These are phyloP conservation scores for Vigna angularis DNA, from an alignment of 306 rosid species.

Conservation along the genomic window DNA sequence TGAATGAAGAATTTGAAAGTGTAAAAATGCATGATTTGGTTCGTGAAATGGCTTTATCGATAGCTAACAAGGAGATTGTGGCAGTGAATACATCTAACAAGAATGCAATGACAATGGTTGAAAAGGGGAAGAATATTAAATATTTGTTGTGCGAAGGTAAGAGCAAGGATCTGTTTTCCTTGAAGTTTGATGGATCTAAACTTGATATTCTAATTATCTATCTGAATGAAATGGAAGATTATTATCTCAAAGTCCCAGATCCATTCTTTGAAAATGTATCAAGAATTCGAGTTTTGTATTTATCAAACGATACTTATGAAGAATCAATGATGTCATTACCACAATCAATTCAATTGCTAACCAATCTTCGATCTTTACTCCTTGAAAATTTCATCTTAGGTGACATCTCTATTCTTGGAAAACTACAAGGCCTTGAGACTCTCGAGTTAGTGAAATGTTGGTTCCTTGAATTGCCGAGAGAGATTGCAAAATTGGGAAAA, in stretches of 20 bases:
- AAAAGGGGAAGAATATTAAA: neutral
- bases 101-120: neutral
- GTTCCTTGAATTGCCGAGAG: neutral
- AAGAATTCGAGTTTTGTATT: neutral
- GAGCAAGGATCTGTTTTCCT: neutral
- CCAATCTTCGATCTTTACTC: neutral
- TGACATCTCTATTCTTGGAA: constrained; percentile 30
- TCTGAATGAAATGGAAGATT: neutral
- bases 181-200: neutral
- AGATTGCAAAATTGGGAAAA: neutral
- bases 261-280: neutral
- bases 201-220: neutral
- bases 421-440: neutral
- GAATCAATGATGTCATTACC: neutral
- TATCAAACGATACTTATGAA: neutral
- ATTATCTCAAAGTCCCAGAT: too few species aligned
- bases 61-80: neutral
- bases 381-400: rapidly evolving
- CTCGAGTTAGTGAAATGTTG: neutral
- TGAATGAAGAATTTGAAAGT: neutral
- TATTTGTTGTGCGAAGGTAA: neutral
- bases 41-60: constrained; percentile 17
- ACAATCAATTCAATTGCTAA: neutral
- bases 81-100: neutral
- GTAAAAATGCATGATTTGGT: neutral